phyloP scores from a whole-genome alignment of 1,284 basidiomycete species.

The Moesziomyces parantarcticus region DNA sequence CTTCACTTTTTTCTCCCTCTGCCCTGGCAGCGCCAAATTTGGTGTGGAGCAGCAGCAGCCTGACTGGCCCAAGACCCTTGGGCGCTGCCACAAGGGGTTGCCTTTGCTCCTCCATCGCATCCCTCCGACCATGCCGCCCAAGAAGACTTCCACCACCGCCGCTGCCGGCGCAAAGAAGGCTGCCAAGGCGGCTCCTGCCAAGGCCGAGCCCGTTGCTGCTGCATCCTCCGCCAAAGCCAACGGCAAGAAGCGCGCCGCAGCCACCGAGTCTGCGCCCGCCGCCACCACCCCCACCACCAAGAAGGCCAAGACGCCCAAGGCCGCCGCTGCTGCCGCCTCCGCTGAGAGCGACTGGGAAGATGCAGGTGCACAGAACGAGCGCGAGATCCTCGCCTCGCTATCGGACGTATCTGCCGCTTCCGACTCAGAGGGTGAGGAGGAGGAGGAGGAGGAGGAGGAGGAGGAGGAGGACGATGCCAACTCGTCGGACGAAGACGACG shows the following conservation, averaged over 20 bases:
- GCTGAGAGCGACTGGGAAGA: constrained; percentile 17
- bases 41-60: no score
- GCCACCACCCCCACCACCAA: constrained; percentile 17
- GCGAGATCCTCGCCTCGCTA: constrained; percentile 34
- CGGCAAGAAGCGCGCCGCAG: constrained; percentile 31
- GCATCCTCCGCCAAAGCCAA: constrained; percentile 19
- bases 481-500: constrained; percentile 59
- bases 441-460: constrained; percentile 17
- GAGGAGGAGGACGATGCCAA: constrained; percentile 42
- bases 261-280: constrained; percentile 8
- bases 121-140: constrained; percentile 26
- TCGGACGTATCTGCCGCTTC: constrained; percentile 39
- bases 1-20: no score
- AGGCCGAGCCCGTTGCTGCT: constrained; percentile 1
- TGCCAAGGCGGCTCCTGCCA: constrained; percentile 2
- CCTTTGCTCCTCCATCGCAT: neutral
- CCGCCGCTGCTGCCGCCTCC: neutral
- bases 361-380: constrained; percentile 27
- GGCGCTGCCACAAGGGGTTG: neutral
- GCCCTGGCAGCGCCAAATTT: no score
- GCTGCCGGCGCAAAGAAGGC: neutral
- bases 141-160: constrained; percentile 16
- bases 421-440: constrained; percentile 23
- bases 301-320: constrained; percentile 17
- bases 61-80: no score